Evolutionary conservation across 2,329 filamentous ascomycete genomes (phyloP).

Genomic region (Sporothrix protearum): DNA sequence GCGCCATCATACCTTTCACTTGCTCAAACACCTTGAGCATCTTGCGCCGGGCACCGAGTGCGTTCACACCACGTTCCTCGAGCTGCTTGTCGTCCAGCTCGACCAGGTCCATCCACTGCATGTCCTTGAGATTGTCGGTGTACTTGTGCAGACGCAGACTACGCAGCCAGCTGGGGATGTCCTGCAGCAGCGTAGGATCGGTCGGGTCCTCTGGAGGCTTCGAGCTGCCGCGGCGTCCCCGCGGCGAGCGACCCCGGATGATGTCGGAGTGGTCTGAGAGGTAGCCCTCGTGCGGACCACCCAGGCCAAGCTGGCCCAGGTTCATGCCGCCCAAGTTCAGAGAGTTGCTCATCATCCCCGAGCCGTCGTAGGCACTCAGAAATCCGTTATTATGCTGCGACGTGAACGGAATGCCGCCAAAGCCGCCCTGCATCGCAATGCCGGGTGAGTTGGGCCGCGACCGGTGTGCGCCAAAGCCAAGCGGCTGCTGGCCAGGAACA

Average conservation of each 20-base stretch:
- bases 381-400: conserved; percentile 95
- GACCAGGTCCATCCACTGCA: conserved; percentile 92
- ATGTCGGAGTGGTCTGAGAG: conserved; percentile 93
- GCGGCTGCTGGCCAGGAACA: conserved; percentile 58
- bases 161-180: conserved; percentile 93
- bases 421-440: conserved; percentile 68
- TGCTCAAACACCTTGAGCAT: conserved; percentile 99
- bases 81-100: conserved; percentile 90
- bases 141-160: conserved; percentile 97
- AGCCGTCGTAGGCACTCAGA: conserved; percentile 78
- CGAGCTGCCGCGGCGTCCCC: conserved; percentile 86
- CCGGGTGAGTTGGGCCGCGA: conserved; percentile 90
- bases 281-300: conserved; percentile 75
- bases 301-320: conserved; percentile 67
- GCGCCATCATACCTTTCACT: conserved; percentile 62
- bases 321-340: conserved; percentile 56
- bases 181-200: conserved; percentile 81
- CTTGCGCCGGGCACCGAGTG: conserved; percentile 89
- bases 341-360: conserved; percentile 64
- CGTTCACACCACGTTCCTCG: conserved; percentile 90
- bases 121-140: conserved; percentile 94
- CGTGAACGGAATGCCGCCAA: conserved; percentile 67
- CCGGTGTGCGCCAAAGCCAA: conserved; percentile 62
- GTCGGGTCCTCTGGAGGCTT: conserved; percentile 98
- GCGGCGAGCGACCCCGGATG: conserved; percentile 81